Percentiles rank a stretch among this genome's conserved stretches.
These are phyloP conservation scores for Aspergillus candidus DNA, from an alignment of 2,329 filamentous ascomycete species.

Conservation along the genomic window DNA sequence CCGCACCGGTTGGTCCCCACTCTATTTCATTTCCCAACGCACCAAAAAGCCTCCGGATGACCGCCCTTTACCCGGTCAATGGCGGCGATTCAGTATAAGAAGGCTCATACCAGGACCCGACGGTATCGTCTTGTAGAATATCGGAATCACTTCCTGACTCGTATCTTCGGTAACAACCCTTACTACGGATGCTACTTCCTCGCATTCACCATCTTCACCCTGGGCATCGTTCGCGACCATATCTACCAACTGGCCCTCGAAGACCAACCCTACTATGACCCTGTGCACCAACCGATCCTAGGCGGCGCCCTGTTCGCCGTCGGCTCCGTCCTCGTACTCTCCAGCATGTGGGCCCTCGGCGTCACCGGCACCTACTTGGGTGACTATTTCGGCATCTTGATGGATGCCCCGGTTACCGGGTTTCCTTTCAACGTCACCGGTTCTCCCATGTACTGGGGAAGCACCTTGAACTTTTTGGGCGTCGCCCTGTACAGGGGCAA, in stretches of 20 bases:
- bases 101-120: conserved; percentile 6
- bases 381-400: conserved; percentile 97
- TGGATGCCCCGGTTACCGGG: conserved; percentile 88
- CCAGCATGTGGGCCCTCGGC: conserved; percentile 85
- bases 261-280: conserved; percentile 67
- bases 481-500: conserved; percentile 79
- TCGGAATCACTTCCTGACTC: conserved; percentile 80
- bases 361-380: conserved; percentile 94
- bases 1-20: conserved; percentile 58
- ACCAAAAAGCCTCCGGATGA: background rate
- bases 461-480: conserved; percentile 85
- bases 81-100: background rate
- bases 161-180: conserved; percentile 73
- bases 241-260: conserved; percentile 81
- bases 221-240: conserved; percentile 82
- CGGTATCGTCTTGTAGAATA: conserved; percentile 60
- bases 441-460: conserved; percentile 95
- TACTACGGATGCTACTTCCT: conserved; percentile 83
- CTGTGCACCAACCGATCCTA: conserved; percentile 59
- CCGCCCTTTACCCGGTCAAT: background rate
- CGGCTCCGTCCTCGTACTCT: conserved; percentile 80
- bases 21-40: conserved; percentile 5
- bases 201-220: conserved; percentile 79
- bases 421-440: conserved; percentile 92
- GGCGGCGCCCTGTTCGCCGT: conserved; percentile 65